phyloP scores from a whole-genome alignment of 768 basidiomycete genomes.

The Lactarius deliciosus region DNA sequence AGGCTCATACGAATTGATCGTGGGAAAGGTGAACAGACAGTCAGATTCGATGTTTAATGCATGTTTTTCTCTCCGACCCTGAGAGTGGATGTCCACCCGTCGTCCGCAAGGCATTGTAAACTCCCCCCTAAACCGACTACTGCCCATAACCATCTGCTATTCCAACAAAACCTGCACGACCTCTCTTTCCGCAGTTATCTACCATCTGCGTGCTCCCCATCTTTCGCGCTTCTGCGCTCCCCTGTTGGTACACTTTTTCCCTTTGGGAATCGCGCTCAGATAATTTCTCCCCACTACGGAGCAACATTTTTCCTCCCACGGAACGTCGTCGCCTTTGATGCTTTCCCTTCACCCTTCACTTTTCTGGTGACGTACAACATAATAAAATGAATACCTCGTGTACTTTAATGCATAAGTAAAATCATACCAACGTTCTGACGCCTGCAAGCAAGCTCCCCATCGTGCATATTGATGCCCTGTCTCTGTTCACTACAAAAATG shows the following conservation, averaged over 20 bases:
- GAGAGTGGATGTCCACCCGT: not conserved
- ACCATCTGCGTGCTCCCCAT: not conserved
- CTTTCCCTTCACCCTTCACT: not conserved
- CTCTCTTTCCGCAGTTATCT: not conserved
- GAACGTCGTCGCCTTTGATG: not conserved
- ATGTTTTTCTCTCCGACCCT: not conserved
- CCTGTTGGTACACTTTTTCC: not conserved
- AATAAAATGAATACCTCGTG: not conserved
- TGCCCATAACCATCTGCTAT: no score
- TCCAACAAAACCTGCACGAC: not conserved
- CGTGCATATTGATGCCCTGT: no score
- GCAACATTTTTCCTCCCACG: not conserved
- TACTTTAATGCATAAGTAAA: not conserved
- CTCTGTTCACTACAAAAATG: no score
- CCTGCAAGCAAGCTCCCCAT: not conserved
- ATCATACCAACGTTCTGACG: not conserved
- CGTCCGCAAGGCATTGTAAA: no score
- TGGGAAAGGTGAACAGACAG: constrained; percentile 70
- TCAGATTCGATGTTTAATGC: constrained; percentile 61
- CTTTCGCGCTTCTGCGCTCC: not conserved
- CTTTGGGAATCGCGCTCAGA: no score
- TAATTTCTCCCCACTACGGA: not conserved
- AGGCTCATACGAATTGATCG: constrained; percentile 74
- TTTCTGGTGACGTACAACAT: not conserved
- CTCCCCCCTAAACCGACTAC: no score